phyloP scores from a whole-genome alignment of 495 filamentous ascomycete genomes.

The Platismatia glauca region DNA sequence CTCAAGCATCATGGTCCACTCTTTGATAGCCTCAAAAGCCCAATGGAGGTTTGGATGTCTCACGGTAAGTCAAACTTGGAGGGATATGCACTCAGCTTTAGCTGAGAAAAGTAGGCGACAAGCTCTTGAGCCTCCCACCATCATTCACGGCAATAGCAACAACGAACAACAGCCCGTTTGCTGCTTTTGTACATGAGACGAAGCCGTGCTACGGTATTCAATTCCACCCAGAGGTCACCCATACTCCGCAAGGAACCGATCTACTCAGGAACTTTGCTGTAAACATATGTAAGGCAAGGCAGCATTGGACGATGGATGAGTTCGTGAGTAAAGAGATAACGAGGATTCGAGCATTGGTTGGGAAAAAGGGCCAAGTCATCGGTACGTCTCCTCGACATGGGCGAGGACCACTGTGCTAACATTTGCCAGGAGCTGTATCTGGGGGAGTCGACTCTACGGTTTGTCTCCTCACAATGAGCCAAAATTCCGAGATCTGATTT shows the following conservation, averaged over 20 bases:
- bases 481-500: background rate
- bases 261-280: constrained; percentile 75
- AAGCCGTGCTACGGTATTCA: constrained; percentile 70
- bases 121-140: constrained; percentile 62
- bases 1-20: constrained; percentile 46
- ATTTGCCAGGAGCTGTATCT: constrained; percentile 47
- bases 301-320: constrained; percentile 73
- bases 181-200: constrained; percentile 66
- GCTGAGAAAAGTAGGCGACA: constrained; percentile 48
- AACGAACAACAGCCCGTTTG: constrained; percentile 66
- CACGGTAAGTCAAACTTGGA: constrained; percentile 34
- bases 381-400: constrained; percentile 29
- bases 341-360: constrained; percentile 68
- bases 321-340: constrained; percentile 73
- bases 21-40: constrained; percentile 58
- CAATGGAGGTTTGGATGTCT: constrained; percentile 73
- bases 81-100: no score
- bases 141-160: constrained; percentile 64
- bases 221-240: constrained; percentile 80
- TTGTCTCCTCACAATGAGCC: background rate
- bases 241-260: constrained; percentile 46
- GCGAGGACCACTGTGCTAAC: background rate
- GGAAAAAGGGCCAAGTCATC: constrained; percentile 70
- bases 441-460: constrained; percentile 91
- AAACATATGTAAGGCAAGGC: constrained; percentile 61